These are phyloP conservation scores for Citeromyces matritensis DNA, from an alignment of 805 yeast species.

Conservation along the genomic window DNA sequence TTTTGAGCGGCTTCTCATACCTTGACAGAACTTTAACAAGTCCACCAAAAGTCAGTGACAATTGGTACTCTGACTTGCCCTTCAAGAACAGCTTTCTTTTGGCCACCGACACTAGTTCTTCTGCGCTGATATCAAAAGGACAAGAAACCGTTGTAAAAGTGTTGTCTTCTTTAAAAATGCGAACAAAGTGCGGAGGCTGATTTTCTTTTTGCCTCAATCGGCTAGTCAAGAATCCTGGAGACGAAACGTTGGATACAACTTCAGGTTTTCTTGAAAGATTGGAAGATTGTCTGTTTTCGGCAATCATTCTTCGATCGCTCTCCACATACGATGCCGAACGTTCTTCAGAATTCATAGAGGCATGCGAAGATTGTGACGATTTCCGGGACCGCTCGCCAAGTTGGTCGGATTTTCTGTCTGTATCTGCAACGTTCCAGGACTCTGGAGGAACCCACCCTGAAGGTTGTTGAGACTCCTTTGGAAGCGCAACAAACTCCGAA, in stretches of 20 bases:
- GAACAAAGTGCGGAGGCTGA: conserved; percentile 3
- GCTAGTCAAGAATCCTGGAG: background rate
- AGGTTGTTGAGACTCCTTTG: no score
- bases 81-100: conserved; percentile 69
- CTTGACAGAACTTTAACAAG: conserved; percentile 58
- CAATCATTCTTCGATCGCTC: background rate
- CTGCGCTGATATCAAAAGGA: no score
- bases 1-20: conserved; percentile 61
- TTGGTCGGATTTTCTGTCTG: conserved; percentile 2
- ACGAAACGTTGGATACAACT: background rate
- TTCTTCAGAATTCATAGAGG: conserved; percentile 1
- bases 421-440: conserved; percentile 4
- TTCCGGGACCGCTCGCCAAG: background rate
- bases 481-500: no score
- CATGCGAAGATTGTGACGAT: conserved; percentile 3
- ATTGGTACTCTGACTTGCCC: conserved; percentile 55
- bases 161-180: conserved; percentile 4
- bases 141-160: conserved; percentile 1
- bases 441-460: conserved; percentile 5
- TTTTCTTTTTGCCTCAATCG: conserved; percentile 1
- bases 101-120: no score
- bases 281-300: background rate
- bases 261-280: background rate
- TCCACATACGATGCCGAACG: conserved; percentile 2
- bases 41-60: conserved; percentile 65